Conservation (phyloP, 495 filamentous ascomycete species). For the Bacidia gigantensis region DNA sequence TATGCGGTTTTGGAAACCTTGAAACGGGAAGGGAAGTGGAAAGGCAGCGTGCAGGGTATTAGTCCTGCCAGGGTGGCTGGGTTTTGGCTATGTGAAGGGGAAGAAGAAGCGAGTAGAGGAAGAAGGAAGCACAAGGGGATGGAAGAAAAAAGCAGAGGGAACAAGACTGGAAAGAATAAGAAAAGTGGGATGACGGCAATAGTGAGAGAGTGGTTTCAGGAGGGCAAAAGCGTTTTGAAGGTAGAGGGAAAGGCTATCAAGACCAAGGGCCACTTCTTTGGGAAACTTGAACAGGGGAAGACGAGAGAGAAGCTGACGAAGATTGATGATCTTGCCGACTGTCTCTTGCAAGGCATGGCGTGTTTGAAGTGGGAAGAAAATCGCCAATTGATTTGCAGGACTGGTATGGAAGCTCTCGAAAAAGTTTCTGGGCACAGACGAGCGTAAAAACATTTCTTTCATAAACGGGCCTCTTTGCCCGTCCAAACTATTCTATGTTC, state of each 20-base stretch:
- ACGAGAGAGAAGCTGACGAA: slow-evolving; percentile 38
- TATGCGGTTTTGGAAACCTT: slow-evolving; percentile 59
- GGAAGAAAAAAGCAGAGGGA: neutral
- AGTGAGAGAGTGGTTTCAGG: slow-evolving; percentile 40
- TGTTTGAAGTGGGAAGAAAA: slow-evolving; percentile 79
- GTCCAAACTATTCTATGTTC: neutral
- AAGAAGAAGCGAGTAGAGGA: neutral
- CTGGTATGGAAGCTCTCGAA: slow-evolving; percentile 6
- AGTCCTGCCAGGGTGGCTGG: slow-evolving; percentile 29
- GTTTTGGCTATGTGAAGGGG: slow-evolving; percentile 25
- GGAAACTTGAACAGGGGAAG: slow-evolving; percentile 22
- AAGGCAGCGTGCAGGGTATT: slow-evolving; percentile 23
- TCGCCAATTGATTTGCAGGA: slow-evolving; percentile 24
- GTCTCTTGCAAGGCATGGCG: slow-evolving; percentile 70
- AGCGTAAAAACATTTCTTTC: neutral
- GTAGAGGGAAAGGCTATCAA: slow-evolving; percentile 6
- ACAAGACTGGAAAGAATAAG: slow-evolving; percentile 29
- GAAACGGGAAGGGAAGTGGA: slow-evolving; percentile 24
- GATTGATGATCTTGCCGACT: slow-evolving; percentile 85
- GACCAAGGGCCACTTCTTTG: neutral
- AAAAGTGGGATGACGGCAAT: slow-evolving; percentile 44
- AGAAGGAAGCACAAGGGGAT: slow-evolving; percentile 6
- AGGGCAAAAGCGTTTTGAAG: slow-evolving; percentile 7
- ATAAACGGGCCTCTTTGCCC: neutral
- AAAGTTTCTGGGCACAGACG: neutral